phyloP scores from a whole-genome alignment of 768 basidiomycete genomes.

The Basidioascus undulatus region DNA sequence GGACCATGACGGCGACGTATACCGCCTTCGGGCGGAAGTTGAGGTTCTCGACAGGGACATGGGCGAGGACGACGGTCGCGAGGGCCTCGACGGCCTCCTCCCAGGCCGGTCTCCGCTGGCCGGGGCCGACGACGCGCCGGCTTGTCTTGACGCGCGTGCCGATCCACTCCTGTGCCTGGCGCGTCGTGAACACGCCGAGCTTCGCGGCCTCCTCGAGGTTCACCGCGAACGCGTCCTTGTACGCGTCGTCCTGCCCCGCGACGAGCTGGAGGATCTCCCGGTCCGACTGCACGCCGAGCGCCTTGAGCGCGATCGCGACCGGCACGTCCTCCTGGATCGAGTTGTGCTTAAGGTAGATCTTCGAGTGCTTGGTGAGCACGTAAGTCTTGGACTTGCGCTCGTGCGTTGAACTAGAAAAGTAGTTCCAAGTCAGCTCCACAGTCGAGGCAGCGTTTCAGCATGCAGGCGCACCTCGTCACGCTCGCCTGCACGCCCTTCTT shows the following conservation, averaged over 20 bases:
- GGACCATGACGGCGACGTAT: slow-evolving; percentile 91
- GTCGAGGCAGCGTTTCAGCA: neutral
- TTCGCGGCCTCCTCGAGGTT: slow-evolving; percentile 87
- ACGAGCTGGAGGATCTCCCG: slow-evolving; percentile 90
- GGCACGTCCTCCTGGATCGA: slow-evolving; percentile 93
- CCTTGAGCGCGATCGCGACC: slow-evolving; percentile 85
- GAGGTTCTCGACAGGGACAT: slow-evolving; percentile 70
- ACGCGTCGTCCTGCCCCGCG: slow-evolving; percentile 71
- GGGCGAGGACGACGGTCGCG: slow-evolving; percentile 90
- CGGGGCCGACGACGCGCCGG: slow-evolving; percentile 8
- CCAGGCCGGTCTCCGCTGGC: slow-evolving; percentile 52
- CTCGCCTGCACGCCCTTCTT: slow-evolving; percentile 86
- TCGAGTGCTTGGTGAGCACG: slow-evolving; percentile 79
- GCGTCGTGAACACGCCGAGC: slow-evolving; percentile 64
- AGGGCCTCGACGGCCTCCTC: slow-evolving; percentile 90
- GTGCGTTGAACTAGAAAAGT: slow-evolving; percentile 28
- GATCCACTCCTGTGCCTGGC: slow-evolving; percentile 86
- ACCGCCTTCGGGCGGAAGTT: slow-evolving; percentile 86
- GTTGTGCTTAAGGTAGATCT: slow-evolving; percentile 91
- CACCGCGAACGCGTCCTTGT: slow-evolving; percentile 62
- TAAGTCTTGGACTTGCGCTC: slow-evolving; percentile 84
- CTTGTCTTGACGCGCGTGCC: slow-evolving; percentile 55
- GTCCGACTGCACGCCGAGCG: slow-evolving; percentile 85
- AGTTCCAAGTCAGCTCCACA: slow-evolving; percentile 1
- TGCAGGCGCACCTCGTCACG: slow-evolving; percentile 61